Evolutionary conservation across 108 stramenopile genomes (phyloP).

Genomic region (Cyclotella baltica): DNA sequence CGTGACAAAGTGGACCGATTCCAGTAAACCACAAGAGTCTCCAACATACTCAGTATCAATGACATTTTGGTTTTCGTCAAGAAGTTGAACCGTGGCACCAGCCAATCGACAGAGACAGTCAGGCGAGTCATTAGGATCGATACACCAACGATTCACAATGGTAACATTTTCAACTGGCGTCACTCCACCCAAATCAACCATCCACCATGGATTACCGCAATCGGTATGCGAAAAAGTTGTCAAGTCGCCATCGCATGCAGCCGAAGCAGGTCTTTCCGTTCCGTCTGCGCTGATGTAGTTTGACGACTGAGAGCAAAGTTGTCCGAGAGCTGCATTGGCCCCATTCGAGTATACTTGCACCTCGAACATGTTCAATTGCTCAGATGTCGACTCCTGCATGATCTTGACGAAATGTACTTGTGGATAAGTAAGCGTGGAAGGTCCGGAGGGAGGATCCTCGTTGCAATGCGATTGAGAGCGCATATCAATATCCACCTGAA

Average conservation of each 20-base stretch:
- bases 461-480: not conserved
- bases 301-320: not conserved
- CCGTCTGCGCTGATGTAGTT: not conserved
- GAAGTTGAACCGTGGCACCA: not conserved
- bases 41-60: not conserved
- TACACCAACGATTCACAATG: constrained; percentile 1
- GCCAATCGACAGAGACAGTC: not conserved
- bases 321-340: not conserved
- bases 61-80: not conserved
- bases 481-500: not conserved
- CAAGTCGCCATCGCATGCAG: not conserved
- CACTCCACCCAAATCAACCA: not conserved
- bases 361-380: not conserved
- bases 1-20: not conserved
- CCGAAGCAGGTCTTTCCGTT: not conserved
- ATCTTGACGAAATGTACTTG: not conserved
- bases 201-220: not conserved
- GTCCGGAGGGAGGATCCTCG: not conserved
- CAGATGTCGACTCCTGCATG: not conserved
- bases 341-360: not conserved
- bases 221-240: constrained; percentile 3
- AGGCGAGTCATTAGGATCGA: not conserved
- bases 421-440: not conserved
- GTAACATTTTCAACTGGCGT: constrained; percentile 3
- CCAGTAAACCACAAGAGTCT: not conserved